phyloP scores from a whole-genome alignment of 192 early-diverging fungal genomes.

The Rhizophagus sp. region DNA sequence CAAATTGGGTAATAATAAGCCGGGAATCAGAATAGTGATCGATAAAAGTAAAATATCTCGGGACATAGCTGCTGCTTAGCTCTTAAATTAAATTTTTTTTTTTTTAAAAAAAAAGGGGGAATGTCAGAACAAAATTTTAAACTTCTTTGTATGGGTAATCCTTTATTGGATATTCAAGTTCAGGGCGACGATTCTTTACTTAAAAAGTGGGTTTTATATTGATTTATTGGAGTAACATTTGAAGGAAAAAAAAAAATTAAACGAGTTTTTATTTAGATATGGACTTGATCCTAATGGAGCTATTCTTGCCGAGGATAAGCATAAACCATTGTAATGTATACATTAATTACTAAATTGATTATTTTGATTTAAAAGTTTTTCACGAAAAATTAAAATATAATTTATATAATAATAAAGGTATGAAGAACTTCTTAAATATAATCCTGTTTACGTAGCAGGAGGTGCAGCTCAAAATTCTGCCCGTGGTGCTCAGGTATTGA shows the following conservation, averaged over 20 bases:
- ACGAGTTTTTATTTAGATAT: slow-evolving; percentile 39
- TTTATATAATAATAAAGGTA: slow-evolving; percentile 46
- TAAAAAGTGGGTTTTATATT: slow-evolving; percentile 60
- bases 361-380: background rate
- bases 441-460: slow-evolving; percentile 88
- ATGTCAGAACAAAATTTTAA: background rate
- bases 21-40: too few relatives aligned
- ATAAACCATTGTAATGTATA: slow-evolving; percentile 73
- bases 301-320: slow-evolving; percentile 89
- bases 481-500: slow-evolving; percentile 69
- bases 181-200: slow-evolving; percentile 72
- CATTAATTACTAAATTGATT: background rate
- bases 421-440: slow-evolving; percentile 74
- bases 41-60: too few relatives aligned
- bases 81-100: too few relatives aligned
- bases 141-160: slow-evolving; percentile 95
- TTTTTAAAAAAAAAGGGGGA: background rate
- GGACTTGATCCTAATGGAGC: slow-evolving; percentile 92
- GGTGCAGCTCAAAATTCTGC: slow-evolving; percentile 97
- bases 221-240: too few relatives aligned
- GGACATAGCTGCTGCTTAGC: too few relatives aligned
- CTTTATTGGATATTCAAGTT: slow-evolving; percentile 96
- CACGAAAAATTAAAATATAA: background rate
- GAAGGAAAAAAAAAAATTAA: background rate
- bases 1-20: too few relatives aligned